phyloP scores from a whole-genome alignment of 768 basidiomycete genomes.

The Kwoniella dejecticola region DNA sequence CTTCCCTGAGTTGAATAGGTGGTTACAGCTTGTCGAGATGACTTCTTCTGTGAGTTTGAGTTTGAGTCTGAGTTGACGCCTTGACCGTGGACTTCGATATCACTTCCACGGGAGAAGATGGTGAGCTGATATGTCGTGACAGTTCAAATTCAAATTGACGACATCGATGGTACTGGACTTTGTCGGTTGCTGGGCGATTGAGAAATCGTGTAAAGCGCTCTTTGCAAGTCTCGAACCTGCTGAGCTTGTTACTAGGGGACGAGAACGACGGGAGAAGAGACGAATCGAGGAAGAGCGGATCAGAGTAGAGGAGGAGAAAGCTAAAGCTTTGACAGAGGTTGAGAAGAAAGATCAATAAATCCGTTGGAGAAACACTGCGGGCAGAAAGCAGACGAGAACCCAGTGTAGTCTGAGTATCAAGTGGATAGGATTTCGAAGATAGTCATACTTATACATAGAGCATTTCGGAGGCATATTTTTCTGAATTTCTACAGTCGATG shows the following conservation, averaged over 20 bases:
- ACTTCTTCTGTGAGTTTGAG: slow-evolving; percentile 63
- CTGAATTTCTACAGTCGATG: no score
- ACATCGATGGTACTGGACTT: slow-evolving; percentile 84
- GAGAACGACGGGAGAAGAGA: slow-evolving; percentile 71
- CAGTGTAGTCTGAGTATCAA: no score
- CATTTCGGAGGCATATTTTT: no score
- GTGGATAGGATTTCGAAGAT: no score
- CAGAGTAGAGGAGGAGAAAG: slow-evolving; percentile 13
- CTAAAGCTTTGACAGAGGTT: slow-evolving; percentile 25
- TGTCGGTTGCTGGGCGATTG: slow-evolving; percentile 79
- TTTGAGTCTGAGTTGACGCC: background rate
- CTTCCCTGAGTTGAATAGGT: slow-evolving; percentile 89
- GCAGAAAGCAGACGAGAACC: no score
- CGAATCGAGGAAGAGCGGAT: slow-evolving; percentile 60
- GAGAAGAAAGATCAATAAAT: slow-evolving; percentile 43
- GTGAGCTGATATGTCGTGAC: background rate
- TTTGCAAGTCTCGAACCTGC: slow-evolving; percentile 89
- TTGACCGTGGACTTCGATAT: no score
- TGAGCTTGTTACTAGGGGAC: slow-evolving; percentile 76
- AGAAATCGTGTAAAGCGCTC: slow-evolving; percentile 75
- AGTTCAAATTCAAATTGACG: slow-evolving; percentile 85
- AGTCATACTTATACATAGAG: no score
- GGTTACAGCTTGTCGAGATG: slow-evolving; percentile 98
- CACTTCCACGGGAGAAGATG: background rate
- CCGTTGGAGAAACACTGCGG: no score